Evolutionary conservation across 352 stramenopile species (phyloP), one percentile per base, ranked within the genome.

Genomic region (Elongisporangium prolatum): DNA sequence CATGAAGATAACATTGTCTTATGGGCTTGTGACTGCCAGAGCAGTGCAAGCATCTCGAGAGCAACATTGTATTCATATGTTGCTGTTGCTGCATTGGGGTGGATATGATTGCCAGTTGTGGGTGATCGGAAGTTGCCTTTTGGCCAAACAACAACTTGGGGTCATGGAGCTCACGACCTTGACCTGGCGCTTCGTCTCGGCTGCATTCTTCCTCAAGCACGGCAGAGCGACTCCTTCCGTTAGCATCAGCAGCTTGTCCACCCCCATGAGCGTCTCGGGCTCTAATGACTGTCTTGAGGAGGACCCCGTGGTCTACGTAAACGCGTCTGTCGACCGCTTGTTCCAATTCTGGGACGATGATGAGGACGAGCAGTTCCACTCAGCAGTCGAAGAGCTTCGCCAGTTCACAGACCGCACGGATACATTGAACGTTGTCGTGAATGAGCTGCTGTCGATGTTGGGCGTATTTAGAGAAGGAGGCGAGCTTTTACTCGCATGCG

Each of bases 171-270:
- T 7, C 34, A 44, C 34, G 34, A 44, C 34, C 34, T 2, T 44
- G 34, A 44, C 34, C 10, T 44, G 34, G 59, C 67, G 71, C 44
- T 79, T 79, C 51, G 71, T 68, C 21, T 68, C 76, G 56, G 62
- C 68, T 40, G 74, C 71, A 28, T 74, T 74, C 52, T 65, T 74
- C 20, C 68, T 79, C 65, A 76, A 74, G 44, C 64, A 57, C 24
- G 57, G 62, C 13, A 25, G 25, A 0, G 17, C 38, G 9, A 8
- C 9, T 0, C 20, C 37, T 5, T 21, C 17, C 9, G 5, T 11
- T 2, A 11, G 13, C 38, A 13, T 6, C 14, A 44, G 11, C 34
- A 44, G 11, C 34, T 14, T 10, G 28, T 10, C 34, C 11, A 13
- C 34, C 11, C 34, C 11, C 4, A 44, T 17, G 28, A 40, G 34